Evolutionary conservation across 2,329 filamentous ascomycete genomes (phyloP).

Genomic region (Ophiostoma sp.): DNA sequence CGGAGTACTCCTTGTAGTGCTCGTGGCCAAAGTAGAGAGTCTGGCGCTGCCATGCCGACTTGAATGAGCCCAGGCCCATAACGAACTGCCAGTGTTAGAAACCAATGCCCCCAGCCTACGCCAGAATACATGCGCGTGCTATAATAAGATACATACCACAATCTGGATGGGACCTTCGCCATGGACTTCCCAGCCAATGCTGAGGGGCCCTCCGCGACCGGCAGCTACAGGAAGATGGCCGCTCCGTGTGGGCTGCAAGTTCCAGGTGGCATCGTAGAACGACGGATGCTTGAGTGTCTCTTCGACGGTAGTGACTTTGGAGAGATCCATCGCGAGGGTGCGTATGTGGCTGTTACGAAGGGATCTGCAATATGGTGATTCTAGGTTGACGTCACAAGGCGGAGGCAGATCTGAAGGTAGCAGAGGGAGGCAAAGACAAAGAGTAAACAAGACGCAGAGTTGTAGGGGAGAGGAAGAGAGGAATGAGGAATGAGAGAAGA

Average conservation of each 20-base stretch:
- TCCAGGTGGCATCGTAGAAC: slow-evolving; percentile 62
- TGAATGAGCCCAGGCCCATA: slow-evolving; percentile 69
- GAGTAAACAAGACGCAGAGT: background rate
- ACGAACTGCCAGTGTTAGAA: slow-evolving; percentile 48
- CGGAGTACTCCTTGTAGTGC: slow-evolving; percentile 60
- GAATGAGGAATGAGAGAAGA: background rate
- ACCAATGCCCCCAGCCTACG: too few species aligned
- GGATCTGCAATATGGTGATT: background rate
- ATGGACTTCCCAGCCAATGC: slow-evolving; percentile 75
- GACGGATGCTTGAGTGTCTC: slow-evolving; percentile 61
- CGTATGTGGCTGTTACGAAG: background rate
- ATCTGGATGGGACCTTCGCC: slow-evolving; percentile 66
- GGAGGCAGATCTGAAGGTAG: background rate
- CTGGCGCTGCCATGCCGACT: slow-evolving; percentile 73
- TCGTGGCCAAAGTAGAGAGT: slow-evolving; percentile 76
- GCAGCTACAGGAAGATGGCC: slow-evolving; percentile 61
- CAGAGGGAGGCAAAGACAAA: background rate
- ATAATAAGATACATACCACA: slow-evolving; percentile 50
- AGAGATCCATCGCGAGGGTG: slow-evolving; percentile 1
- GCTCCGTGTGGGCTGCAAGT: slow-evolving; percentile 58
- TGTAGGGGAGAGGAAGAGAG: background rate
- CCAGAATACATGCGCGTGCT: slow-evolving; percentile 32
- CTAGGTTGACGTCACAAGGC: background rate
- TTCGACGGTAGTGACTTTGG: slow-evolving; percentile 39
- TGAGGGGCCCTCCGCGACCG: slow-evolving; percentile 66